Evolutionary conservation across 163 green algal genomes (phyloP), one percentile per base, ranked within the genome.

Genomic region (Chlorella variabilis): DNA sequence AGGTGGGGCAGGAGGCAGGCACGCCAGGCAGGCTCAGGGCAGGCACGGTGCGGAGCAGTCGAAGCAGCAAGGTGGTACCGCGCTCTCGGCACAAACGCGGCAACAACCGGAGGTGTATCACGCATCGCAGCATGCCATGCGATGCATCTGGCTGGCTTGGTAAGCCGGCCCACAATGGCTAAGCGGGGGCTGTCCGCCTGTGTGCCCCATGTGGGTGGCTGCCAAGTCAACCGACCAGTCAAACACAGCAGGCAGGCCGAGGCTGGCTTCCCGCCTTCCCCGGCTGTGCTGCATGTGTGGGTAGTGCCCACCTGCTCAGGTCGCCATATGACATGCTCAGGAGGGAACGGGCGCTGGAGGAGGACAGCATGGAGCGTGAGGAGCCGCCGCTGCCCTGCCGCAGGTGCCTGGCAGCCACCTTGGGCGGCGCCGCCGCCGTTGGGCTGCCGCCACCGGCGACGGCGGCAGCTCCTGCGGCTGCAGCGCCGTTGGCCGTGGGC

Each of bases 301-400:
- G 34, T 25, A 48, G 23, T 15, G 7, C 73, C 7, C 51, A 83
- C 77, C 36, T 83, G 66, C 38, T 83, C 27, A 84, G 56, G 38
- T 84, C 78, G 3, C 78, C 59, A 56, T 84, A 84, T 1, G 78
- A 84, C 38, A 84, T 78, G 67, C 68, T 70, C 27, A 84, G 69
- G 8, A 84, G 78, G 29, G 65, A 77, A 3, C 65, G 56, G 59
- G 59, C 8, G 45, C 45, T 54, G 7, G 59, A 39, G 27, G 59
- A 39, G 27, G 59, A 79, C 33, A 84, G 69, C 36, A 84, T 68
- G 21, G 65, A 70, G 21, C 65, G 68, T 23, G 67, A 63, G 3
- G 78, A 84, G 27, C 41, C 41, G 45, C 29, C 41, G 39, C 36
- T 29, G 51, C 59, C 29, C 6, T 11, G 4, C 7, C n/a, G 59